These are phyloP conservation scores for Picea abies DNA, from an alignment of 83 land plant species.

Conservation along the genomic window DNA sequence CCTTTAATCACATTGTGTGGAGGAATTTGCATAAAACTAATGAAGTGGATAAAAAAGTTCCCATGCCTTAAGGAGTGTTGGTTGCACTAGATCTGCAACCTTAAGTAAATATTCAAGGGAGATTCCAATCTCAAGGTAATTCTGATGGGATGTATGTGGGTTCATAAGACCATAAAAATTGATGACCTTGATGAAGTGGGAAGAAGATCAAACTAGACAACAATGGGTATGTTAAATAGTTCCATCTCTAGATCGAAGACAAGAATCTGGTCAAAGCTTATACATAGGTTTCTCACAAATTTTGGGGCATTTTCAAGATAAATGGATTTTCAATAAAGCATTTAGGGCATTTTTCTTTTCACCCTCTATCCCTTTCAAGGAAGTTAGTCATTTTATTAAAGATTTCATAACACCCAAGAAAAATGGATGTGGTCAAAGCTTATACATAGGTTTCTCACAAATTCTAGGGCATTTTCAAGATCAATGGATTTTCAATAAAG, in stretches of 20 bases:
- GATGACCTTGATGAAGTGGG: too few species aligned
- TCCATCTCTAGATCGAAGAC: conserved; percentile 27
- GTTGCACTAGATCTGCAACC: too few species aligned
- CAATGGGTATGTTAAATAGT: conserved; percentile 15
- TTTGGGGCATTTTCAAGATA: conserved; percentile 68
- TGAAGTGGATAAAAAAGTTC: too few species aligned
- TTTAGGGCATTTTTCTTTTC: neutral
- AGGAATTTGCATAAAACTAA: too few species aligned
- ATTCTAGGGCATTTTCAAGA: conserved; percentile 66
- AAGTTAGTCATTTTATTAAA: neutral
- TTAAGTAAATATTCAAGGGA: too few species aligned
- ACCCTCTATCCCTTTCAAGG: neutral
- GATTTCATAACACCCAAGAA: neutral
- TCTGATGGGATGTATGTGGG: too few species aligned
- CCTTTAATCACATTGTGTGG: too few species aligned
- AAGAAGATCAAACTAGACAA: too few species aligned
- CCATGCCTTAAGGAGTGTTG: too few species aligned
- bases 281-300: conserved; percentile 36
- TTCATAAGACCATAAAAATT: too few species aligned
- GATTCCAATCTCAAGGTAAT: too few species aligned
- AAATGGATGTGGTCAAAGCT: neutral
- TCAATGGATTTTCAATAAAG: conserved; percentile 58
- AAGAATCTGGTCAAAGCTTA: conserved; percentile 17
- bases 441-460: conserved; percentile 29
- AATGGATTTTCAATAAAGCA: conserved; percentile 48